Evolutionary conservation across 208 protist genomes (phyloP).

Genomic region (Acanthamoeba culbertsoni): DNA sequence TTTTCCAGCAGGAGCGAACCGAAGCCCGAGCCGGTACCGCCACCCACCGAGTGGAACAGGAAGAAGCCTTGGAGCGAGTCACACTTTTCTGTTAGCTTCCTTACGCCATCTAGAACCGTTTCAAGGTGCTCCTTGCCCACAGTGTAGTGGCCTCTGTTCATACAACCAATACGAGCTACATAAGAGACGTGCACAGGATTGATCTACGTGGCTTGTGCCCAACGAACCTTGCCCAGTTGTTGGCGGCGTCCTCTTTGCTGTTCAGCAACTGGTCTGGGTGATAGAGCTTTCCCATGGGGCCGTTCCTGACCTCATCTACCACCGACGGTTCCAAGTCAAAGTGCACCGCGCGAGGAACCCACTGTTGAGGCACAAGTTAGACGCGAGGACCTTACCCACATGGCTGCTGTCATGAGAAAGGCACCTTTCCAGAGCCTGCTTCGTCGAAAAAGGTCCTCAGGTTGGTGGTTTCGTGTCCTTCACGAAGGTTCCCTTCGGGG

Average conservation of each 20-base stretch:
- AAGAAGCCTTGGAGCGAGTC: conserved; percentile 91
- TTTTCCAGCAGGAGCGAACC: conserved; percentile 94
- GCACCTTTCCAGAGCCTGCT: conserved; percentile 85
- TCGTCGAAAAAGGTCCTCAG: conserved; percentile 93
- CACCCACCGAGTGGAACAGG: conserved; percentile 94
- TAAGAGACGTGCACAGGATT: no score
- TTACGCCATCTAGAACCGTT: conserved; percentile 88
- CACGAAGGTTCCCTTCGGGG: conserved; percentile 78
- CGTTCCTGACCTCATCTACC: conserved; percentile 93
- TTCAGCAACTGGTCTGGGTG: conserved; percentile 95
- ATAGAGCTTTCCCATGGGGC: conserved; percentile 93
- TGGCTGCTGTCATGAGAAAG: not conserved
- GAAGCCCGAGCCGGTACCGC: conserved; percentile 98
- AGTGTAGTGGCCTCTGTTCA: conserved; percentile 96
- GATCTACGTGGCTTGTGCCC: not conserved
- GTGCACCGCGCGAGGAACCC: conserved; percentile 89
- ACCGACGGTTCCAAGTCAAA: conserved; percentile 97
- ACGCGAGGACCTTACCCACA: no score
- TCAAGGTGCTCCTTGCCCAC: conserved; percentile 97
- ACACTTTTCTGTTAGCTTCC: conserved; percentile 97
- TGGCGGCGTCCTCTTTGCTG: conserved; percentile 96
- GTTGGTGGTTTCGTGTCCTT: conserved; percentile 83
- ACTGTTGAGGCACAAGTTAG: not conserved
- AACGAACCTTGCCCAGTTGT: conserved; percentile 88
- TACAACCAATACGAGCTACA: no score